Evolutionary conservation across 345 rosid genomes (phyloP).

Genomic region (Hypericum perforatum): DNA sequence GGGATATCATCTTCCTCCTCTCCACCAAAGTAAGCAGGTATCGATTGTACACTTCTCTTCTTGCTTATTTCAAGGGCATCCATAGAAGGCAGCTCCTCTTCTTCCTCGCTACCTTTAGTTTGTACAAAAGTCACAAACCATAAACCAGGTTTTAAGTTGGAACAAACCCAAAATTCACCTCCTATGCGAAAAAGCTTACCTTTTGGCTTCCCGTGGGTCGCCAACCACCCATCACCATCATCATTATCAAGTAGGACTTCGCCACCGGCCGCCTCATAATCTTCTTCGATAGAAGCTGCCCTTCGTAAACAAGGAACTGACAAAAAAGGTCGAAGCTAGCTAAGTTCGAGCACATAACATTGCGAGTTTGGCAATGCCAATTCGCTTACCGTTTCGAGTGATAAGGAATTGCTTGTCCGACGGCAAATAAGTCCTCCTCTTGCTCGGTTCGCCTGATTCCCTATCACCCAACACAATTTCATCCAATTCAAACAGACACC

Average conservation of each 20-base stretch:
- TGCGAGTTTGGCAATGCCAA: too few species aligned
- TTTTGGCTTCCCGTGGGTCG: slow-evolving; percentile 95
- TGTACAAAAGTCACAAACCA: slow-evolving; percentile 23
- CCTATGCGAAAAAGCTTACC: slow-evolving; percentile 28
- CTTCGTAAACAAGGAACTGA: slow-evolving; percentile 87
- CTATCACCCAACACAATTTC: slow-evolving; percentile 20
- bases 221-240: slow-evolving; percentile 95
- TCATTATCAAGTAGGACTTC: slow-evolving; percentile 90
- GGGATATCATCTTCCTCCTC: slow-evolving; percentile 93
- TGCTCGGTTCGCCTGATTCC: slow-evolving; percentile 96
- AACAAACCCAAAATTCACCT: background rate
- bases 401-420: slow-evolving; percentile 81
- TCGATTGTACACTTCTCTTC: slow-evolving; percentile 43
- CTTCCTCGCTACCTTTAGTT: slow-evolving; percentile 46
- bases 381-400: slow-evolving; percentile 72
- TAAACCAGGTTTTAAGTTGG: slow-evolving; percentile 1
- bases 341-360: too few species aligned
- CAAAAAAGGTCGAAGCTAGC: slow-evolving; percentile 4
- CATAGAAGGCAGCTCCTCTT: slow-evolving; percentile 81
- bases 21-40: slow-evolving; percentile 72
- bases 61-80: slow-evolving; percentile 59
- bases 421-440: slow-evolving; percentile 82
- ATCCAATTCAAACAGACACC: too few species aligned
- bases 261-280: slow-evolving; percentile 92
- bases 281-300: slow-evolving; percentile 88